A percentile compares a stretch with the other conserved stretches of the same genome.
Conservation (phyloP, 179 eudicot genomes). For the Spergularia azorica region DNA sequence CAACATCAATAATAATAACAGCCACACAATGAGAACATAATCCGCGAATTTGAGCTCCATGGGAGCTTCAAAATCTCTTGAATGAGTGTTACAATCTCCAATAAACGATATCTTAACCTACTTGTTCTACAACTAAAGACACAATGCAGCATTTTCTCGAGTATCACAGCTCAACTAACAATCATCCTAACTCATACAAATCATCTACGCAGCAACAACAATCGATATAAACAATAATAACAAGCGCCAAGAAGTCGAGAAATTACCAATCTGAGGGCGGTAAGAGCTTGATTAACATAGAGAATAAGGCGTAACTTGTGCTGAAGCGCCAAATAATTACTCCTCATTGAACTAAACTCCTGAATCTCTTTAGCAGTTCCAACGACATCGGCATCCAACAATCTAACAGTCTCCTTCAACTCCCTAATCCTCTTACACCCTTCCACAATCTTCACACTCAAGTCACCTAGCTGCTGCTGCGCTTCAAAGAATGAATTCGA, state of each 20-base stretch:
- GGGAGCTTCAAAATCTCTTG: too few species aligned
- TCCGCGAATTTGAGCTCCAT: too few species aligned
- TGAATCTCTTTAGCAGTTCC: constrained; percentile 68
- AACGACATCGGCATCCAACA: constrained; percentile 75
- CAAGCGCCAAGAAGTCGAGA: not conserved
- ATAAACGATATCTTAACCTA: too few species aligned
- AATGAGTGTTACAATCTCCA: too few species aligned
- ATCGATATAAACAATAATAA: not conserved
- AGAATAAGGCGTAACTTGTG: constrained; percentile 75
- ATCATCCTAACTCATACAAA: not conserved
- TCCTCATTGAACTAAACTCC: constrained; percentile 53
- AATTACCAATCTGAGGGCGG: constrained; percentile 76
- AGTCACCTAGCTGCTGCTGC: constrained; percentile 75
- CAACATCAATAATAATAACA: too few species aligned
- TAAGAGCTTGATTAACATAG: constrained; percentile 81
- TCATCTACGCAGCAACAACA: not conserved
- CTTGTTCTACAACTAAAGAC: too few species aligned
- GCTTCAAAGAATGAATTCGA: constrained; percentile 92
- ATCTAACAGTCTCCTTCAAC: constrained; percentile 71
- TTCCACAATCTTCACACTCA: constrained; percentile 74
- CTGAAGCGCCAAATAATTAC: constrained; percentile 59
- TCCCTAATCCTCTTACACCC: constrained; percentile 76
- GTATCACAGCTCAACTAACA: too few species aligned
- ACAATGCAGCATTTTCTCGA: too few species aligned
- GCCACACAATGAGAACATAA: too few species aligned